Percentiles rank a stretch among this genome's conserved stretches.
phyloP scores from a whole-genome alignment of 2,329 filamentous ascomycete genomes.

The Fusarium floridanum region DNA sequence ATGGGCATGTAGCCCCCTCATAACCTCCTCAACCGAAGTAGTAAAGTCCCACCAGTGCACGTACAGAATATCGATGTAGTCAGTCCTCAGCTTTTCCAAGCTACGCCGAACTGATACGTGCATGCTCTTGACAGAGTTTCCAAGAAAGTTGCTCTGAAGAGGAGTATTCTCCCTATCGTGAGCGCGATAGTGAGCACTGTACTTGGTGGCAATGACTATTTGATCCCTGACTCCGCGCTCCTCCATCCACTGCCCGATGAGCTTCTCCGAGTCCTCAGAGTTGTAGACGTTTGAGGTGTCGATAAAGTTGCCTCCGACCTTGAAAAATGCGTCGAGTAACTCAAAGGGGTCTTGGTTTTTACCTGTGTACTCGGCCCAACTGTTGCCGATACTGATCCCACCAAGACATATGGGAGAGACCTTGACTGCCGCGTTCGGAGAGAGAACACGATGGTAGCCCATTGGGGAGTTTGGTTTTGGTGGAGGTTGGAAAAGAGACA shows the following conservation, averaged over 20 bases:
- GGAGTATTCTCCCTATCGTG: constrained; percentile 24
- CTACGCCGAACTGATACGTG: constrained; percentile 56
- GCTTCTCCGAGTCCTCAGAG: constrained; percentile 63
- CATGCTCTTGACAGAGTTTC: constrained; percentile 55
- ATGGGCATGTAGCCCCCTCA: constrained; percentile 18
- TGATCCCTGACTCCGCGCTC: constrained; percentile 59
- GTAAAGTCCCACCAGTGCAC: constrained; percentile 45
- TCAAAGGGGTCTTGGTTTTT: constrained; percentile 64
- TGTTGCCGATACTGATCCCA: constrained; percentile 42
- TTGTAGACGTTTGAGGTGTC: constrained; percentile 68
- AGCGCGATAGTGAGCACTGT: constrained; percentile 55
- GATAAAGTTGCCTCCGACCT: constrained; percentile 72
- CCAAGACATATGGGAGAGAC: constrained; percentile 45
- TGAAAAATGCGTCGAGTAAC: constrained; percentile 68
- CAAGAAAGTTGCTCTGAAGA: constrained; percentile 50
- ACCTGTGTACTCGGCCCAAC: constrained; percentile 35
- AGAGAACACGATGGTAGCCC: constrained; percentile 40
- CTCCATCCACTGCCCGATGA: constrained; percentile 65
- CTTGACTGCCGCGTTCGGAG: constrained; percentile 39
- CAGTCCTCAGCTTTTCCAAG: constrained; percentile 55
- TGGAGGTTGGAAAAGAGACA: neutral
- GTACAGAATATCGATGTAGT: constrained; percentile 51
- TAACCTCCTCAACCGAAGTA: constrained; percentile 23
- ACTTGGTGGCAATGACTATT: constrained; percentile 64
- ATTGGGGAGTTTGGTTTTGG: constrained; percentile 35